phyloP scores from a whole-genome alignment of 2,329 filamentous ascomycete genomes.

The Aspergillus tamarii region DNA sequence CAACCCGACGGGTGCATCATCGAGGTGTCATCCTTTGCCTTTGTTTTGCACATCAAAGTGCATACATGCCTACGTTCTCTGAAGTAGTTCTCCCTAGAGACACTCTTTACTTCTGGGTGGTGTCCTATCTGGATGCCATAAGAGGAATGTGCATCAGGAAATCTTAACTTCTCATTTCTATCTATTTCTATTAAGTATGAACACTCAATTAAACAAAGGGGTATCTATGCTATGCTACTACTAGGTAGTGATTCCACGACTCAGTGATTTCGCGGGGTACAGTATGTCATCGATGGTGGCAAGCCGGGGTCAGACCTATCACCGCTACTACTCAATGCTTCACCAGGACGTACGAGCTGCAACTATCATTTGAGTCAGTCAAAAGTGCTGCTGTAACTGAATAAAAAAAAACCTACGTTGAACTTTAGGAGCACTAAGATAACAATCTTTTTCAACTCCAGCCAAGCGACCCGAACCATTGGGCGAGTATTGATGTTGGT shows the following conservation, averaged over 20 bases:
- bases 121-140: not conserved
- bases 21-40: not conserved
- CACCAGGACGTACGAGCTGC: not conserved
- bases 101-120: not conserved
- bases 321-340: not conserved
- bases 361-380: conserved; percentile 7
- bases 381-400: not conserved
- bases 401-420: conserved; percentile 13
- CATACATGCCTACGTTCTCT: no score
- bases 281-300: conserved; percentile 7
- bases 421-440: conserved; percentile 20
- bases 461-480: conserved; percentile 14
- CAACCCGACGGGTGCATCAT: not conserved
- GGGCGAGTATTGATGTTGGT: not conserved
- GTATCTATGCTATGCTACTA: not conserved
- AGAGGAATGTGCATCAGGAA: not conserved
- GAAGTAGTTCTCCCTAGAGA: not conserved
- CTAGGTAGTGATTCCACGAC: not conserved
- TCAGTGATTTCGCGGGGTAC: conserved; percentile 7
- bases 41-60: no score
- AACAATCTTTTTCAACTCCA: conserved; percentile 19
- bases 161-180: not conserved
- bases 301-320: not conserved
- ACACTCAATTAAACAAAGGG: not conserved
- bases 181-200: not conserved